Base-by-base conservation (phyloP, 2,329 filamentous ascomycete genomes). In the Pestalotiopsis sp. region DNA sequence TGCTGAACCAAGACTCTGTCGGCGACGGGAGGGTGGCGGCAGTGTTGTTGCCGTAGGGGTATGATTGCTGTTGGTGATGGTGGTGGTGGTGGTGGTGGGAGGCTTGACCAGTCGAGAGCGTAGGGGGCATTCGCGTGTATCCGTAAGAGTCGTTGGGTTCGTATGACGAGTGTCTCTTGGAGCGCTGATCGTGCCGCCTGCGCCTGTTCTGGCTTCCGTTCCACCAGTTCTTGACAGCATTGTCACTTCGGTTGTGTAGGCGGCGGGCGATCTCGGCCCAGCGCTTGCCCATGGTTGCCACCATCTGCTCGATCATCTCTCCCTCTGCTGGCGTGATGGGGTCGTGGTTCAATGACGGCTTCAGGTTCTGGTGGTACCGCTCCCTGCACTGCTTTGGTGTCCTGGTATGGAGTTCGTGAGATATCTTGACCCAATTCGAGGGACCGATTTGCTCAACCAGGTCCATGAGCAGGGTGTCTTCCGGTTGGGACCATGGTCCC, bases 221-320 rank as follows among this genome's bases (percentile, higher is more conserved):
- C 93, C 93, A 97, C 94, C 94, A 98, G 81, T 98, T 98, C 88
- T 98, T 98, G 72, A 98, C 93, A 36, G 93, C 92, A 77, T 98
- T 98, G 83, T 98, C 95, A 80, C 94, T 97, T 76, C 95, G 91
- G 72, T 94, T 94, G 67, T 91, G 87, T 23, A 98, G 86, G 60
- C 90, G 86, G 73, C 95, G 88, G 59, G 95, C 93, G 77, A 98
- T 98, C 78, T 98, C 94, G 2, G 95, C 95, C 95, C 95, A 98
- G 68, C 92, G 90, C 83, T 94, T 95, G 71, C 94, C 94, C 83
- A 93, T 90, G 74, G 92, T 88, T 12, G 82, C 80, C 17, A 98
- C 95, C 79, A 96, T 87, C 68, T 87, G 85, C 82, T 95, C 91
- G 76, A 98, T 97, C 75, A 90, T 77, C 52, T 86, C 80, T 2